Conservation (phyloP, 768 basidiomycete species). For the Butyriboletus loyo region DNA sequence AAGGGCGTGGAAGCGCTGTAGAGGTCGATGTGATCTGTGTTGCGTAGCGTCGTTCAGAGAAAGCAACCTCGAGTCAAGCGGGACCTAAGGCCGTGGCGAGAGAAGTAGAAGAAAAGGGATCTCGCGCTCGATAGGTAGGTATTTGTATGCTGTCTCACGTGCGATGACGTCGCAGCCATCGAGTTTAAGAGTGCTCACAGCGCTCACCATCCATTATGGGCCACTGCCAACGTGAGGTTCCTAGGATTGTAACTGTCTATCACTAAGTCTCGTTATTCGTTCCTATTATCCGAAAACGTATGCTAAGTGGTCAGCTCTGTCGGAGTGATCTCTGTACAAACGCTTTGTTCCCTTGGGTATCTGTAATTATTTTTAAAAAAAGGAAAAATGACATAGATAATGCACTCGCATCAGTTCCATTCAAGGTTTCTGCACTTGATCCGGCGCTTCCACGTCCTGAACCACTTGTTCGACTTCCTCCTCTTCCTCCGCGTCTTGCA, state of each 20-base stretch:
- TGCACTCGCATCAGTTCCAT: not conserved
- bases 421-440: conserved; percentile 1
- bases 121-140: not conserved
- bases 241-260: no score
- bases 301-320: not conserved
- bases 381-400: not conserved
- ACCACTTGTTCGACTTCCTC: conserved; percentile 16
- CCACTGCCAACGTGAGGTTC: not conserved
- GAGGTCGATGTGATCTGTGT: not conserved
- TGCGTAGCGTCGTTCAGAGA: not conserved
- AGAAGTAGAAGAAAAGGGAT: not conserved
- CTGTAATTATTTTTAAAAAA: no score
- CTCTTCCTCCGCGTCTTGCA: conserved; percentile 21
- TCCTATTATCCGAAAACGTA: not conserved
- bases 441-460: conserved; percentile 26
- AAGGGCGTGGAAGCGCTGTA: not conserved
- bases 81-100: not conserved
- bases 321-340: not conserved
- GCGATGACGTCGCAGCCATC: not conserved
- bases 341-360: not conserved
- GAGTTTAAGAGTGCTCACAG: not conserved
- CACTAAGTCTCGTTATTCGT: not conserved
- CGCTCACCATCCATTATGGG: not conserved
- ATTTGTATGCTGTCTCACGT: not conserved
- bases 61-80: not conserved